phyloP scores from a whole-genome alignment of 495 filamentous ascomycete genomes.

The Hypoxylon fragiforme region DNA sequence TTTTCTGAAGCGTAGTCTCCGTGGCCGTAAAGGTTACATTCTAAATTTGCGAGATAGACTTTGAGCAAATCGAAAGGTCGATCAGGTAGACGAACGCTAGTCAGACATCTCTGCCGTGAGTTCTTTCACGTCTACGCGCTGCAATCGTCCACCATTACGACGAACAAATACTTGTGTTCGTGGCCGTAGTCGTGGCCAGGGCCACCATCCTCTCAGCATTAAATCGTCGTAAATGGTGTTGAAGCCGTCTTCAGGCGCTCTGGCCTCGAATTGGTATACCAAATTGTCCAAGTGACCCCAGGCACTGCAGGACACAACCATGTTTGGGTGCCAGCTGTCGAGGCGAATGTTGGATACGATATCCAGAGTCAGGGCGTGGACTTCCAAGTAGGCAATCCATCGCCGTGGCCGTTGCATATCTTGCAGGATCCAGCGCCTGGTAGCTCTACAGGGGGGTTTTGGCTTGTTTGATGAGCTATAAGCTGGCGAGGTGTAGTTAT shows the following conservation, averaged over 20 bases:
- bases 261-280: conserved; percentile 3
- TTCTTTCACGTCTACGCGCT: too few species aligned
- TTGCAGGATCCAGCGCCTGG: conserved; percentile 10
- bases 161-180: too few species aligned
- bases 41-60: too few species aligned
- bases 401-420: conserved; percentile 13
- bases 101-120: too few species aligned
- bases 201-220: conserved; percentile 26
- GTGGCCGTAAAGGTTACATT: too few species aligned
- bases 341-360: conserved; percentile 5
- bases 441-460: neutral
- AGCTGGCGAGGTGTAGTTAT: neutral
- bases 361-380: conserved; percentile 6
- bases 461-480: neutral
- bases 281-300: neutral
- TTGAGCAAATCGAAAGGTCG: too few species aligned
- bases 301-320: conserved; percentile 1
- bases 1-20: too few species aligned
- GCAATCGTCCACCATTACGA: too few species aligned
- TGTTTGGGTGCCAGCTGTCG: conserved; percentile 1
- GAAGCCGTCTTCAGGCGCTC: neutral
- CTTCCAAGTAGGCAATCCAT: conserved; percentile 11
- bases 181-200: too few species aligned
- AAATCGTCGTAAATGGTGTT: conserved; percentile 29
- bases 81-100: too few species aligned